Percentiles rank a stretch among this genome's conserved stretches.
phyloP scores from a whole-genome alignment of 495 filamentous ascomycete species.

The Geoglossum glabrum region DNA sequence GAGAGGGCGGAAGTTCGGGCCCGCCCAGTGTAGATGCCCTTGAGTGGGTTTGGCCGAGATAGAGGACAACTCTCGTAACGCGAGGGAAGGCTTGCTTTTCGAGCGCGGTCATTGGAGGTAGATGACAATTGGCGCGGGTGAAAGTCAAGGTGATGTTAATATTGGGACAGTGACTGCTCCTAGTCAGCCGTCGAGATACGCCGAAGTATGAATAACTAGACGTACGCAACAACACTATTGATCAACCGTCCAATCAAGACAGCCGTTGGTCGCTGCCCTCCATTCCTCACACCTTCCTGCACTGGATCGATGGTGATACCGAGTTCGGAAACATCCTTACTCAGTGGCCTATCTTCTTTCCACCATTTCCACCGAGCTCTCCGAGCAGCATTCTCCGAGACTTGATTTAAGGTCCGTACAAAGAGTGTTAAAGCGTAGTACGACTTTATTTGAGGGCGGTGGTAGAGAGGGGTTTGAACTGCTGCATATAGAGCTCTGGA shows the following conservation, averaged over 20 bases:
- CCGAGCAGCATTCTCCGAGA: slow-evolving; percentile 12
- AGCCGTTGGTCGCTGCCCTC: slow-evolving; percentile 14
- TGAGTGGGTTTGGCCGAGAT: slow-evolving; percentile 12
- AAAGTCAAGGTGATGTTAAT: slow-evolving; percentile 18
- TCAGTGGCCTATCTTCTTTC: slow-evolving; percentile 14
- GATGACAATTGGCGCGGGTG: slow-evolving; percentile 15
- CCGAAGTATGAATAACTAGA: neutral
- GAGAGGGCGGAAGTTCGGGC: neutral
- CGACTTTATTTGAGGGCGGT: slow-evolving; percentile 13
- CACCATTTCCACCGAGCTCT: neutral
- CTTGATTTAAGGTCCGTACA: slow-evolving; percentile 14
- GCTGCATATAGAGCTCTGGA: slow-evolving; percentile 16
- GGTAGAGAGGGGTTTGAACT: slow-evolving; percentile 19
- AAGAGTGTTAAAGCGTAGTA: slow-evolving; percentile 16
- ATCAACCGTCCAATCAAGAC: slow-evolving; percentile 14
- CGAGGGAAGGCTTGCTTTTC: slow-evolving; percentile 14
- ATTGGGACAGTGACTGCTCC: slow-evolving; percentile 15
- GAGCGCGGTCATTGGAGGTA: slow-evolving; percentile 17
- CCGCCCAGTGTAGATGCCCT: neutral
- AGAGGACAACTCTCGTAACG: slow-evolving; percentile 16
- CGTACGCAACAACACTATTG: slow-evolving; percentile 10
- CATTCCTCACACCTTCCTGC: slow-evolving; percentile 10
- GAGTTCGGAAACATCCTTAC: slow-evolving; percentile 17
- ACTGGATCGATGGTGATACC: slow-evolving; percentile 17
- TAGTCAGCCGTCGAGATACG: neutral